Evolutionary conservation across 2,329 filamentous ascomycete genomes (phyloP).

Genomic region (Claviceps pusilla): DNA sequence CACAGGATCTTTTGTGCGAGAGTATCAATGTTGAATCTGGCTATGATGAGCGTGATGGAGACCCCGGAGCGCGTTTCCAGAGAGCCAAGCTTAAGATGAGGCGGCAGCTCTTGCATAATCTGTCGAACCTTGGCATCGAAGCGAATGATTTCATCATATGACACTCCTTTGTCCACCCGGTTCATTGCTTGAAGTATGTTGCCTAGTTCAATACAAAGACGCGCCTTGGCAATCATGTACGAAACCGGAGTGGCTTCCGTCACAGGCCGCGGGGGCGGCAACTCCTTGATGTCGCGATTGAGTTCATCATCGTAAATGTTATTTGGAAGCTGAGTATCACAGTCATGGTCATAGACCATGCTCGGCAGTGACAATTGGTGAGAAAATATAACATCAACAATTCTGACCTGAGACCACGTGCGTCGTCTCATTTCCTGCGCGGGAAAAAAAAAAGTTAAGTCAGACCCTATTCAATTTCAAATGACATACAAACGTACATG

Average conservation of each 20-base stretch:
- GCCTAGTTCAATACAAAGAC: constrained; percentile 53
- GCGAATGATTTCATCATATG: constrained; percentile 50
- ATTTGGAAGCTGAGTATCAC: constrained; percentile 58
- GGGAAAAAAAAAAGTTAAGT: not conserved
- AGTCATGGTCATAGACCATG: constrained; percentile 61
- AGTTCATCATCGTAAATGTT: constrained; percentile 77
- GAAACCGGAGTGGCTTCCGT: constrained; percentile 62
- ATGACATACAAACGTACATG: not conserved
- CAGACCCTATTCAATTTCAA: not conserved
- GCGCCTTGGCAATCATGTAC: constrained; percentile 64
- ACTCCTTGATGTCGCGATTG: constrained; percentile 47
- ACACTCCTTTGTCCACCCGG: constrained; percentile 36
- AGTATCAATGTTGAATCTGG: constrained; percentile 70
- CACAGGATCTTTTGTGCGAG: constrained; percentile 81
- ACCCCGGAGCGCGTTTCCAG: constrained; percentile 59
- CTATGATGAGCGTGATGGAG: constrained; percentile 71
- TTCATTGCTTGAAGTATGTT: constrained; percentile 54
- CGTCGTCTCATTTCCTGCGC: constrained; percentile 53
- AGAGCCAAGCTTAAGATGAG: constrained; percentile 60
- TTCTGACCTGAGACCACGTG: constrained; percentile 56
- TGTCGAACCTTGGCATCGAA: constrained; percentile 47
- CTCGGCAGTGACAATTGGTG: constrained; percentile 52
- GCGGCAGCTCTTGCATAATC: constrained; percentile 53
- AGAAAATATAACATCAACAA: constrained; percentile 63
- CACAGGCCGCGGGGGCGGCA: constrained; percentile 52